phyloP scores from a whole-genome alignment of 768 basidiomycete species.

The Cyclocybe aegerita region DNA sequence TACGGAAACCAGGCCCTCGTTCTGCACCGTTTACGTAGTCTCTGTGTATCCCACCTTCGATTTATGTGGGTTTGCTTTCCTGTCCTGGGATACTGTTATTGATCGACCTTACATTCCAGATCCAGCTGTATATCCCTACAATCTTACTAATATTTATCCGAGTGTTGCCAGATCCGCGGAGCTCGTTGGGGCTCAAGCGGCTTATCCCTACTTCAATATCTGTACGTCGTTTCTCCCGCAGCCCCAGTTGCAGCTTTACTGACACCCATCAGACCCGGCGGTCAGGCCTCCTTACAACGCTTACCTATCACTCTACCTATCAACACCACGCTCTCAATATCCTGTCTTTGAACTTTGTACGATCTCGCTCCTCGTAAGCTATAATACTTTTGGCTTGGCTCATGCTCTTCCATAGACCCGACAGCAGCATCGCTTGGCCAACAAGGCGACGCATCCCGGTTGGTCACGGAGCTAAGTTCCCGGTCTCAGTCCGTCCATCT shows the following conservation, averaged over 20 bases:
- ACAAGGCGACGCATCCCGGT: neutral
- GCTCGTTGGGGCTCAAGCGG: neutral
- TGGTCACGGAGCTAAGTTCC: neutral
- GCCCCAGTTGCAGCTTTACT: neutral
- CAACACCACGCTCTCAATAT: constrained; percentile 13
- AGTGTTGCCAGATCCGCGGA: neutral
- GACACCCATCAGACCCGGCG: constrained; percentile 12
- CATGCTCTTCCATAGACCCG: no score
- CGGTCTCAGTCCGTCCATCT: neutral
- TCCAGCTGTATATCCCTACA: constrained; percentile 20
- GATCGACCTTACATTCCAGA: constrained; percentile 9
- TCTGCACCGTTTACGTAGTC: neutral
- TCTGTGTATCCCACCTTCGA: constrained; percentile 22
- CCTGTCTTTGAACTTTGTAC: constrained; percentile 20
- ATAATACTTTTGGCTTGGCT: no score
- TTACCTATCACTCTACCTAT: constrained; percentile 8
- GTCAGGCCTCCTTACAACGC: constrained; percentile 5
- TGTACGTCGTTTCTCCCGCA: constrained; percentile 8
- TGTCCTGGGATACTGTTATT: neutral
- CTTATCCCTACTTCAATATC: constrained; percentile 13
- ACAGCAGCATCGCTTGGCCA: no score
- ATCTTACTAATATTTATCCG: constrained; percentile 18
- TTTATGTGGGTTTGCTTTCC: constrained; percentile 15
- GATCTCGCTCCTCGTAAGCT: no score
- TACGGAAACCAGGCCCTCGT: no score